Evolutionary conservation across 2,329 filamentous ascomycete species (phyloP), one percentile per base, ranked within the genome.

Genomic region (Chrysoporthe austroafricana): DNA sequence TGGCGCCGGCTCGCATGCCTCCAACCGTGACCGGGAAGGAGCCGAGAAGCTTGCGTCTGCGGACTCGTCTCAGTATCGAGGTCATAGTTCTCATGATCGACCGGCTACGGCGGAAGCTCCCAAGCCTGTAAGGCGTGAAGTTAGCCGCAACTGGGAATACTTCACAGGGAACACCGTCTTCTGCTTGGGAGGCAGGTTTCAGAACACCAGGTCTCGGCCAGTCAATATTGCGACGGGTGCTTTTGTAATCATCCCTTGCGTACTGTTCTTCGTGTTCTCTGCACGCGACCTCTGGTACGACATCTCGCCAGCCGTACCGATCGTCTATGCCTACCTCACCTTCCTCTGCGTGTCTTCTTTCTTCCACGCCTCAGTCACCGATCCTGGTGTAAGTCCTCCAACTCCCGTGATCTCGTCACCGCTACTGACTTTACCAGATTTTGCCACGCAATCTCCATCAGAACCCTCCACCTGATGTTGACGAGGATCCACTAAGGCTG

Each of bases 111-210:
- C 75, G 13, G 67, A 70, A 18, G 65, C 73, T 71, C 56, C 80
- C 36, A 80, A 80, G 58, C 72, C 77, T 34, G 79, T 68, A 1
- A 78, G 52, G 39, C 46, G 56, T 50, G 39, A 83, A 46, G 75
- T 86, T 66, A 89, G 92, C 63, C 90, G 86, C 72, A 97, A 97
- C 73, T 91, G 95, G 79, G 88, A 98, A 77, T 97, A 97, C 77
- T 98, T 97, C 74, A 88, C 92, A 57, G 96, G 96, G 58, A 99
- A 98, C 76, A 97, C 93, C 0, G 83, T 94, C 34, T 99, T 99
- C 76, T 97, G 90, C 77, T 84, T 92, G 68, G 91, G 92, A 44
- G 96, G 96, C 8, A 87, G 96, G 68, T 84, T 96, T 69, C 93
- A 97, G 76, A 97, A 98, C 78, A 91, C 96, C 46, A 88, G 89